Evolutionary conservation across 306 rosid species (phyloP), one percentile per base, ranked within the genome.

Genomic region (Myrica gale): DNA sequence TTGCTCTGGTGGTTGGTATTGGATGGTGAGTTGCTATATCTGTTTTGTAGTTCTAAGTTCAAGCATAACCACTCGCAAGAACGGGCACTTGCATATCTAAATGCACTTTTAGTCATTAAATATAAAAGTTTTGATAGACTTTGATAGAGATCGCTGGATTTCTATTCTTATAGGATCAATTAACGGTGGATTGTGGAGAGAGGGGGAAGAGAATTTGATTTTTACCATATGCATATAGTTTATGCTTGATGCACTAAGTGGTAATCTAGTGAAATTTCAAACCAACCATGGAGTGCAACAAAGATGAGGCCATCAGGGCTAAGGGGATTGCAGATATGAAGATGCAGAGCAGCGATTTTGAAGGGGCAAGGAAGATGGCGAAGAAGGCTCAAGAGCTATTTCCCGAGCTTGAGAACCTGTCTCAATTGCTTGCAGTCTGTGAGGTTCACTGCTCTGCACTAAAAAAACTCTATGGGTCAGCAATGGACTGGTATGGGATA

Each of bases 251-350:
- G 77, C 50, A 53, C 63, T 41, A 73, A 60, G 79, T 57, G 74
- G 71, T 69, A 81, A 46, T 72, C 68, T 42, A 6, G 21, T 75
- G 81, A 68, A 72, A 76, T 72, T 82, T 81, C 68, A 26, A 50
- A 68, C 78, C 83, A 71, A 20, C 21, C 69, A 94, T 94, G 98
- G 98, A 94, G 83, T 94, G 98, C 88, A 94, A 94, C 87, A 94
- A 83, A 88, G 98, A 90, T 41, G 98, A 94, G 79, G 97, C 97
- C 52, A 1, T 78, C 68, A 86, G 88, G 81, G 97, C 98, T 13
- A 88, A 85, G 86, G 62, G 88, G 43, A 79, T 94, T 73, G 93
- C 97, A 12, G 95, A 92, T 53, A 80, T 72, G 69, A 90, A 62
- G 80, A 74, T 94, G 93, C 85, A 82, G 62, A 74, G 17, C 53